Conservation (phyloP, 805 yeast genomes). For the Debaryomyces maramus region DNA sequence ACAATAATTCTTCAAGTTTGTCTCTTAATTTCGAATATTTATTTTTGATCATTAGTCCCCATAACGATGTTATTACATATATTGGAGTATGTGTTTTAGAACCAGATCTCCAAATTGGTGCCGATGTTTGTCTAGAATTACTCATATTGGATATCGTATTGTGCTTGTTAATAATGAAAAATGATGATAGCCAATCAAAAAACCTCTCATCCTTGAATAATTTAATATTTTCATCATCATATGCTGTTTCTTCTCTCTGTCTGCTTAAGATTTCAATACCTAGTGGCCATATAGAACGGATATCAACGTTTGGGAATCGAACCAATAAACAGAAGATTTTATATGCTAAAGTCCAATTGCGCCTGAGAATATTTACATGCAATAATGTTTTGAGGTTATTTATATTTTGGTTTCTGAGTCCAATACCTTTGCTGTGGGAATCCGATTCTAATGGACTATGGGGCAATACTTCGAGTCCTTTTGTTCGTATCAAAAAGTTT, state of each 20-base stretch:
- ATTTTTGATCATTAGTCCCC: slow-evolving; percentile 41
- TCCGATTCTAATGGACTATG: slow-evolving; percentile 8
- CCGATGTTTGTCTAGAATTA: slow-evolving; percentile 13
- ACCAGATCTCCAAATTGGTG: slow-evolving; percentile 43
- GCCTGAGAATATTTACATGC: slow-evolving; percentile 47
- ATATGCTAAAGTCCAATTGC: slow-evolving; percentile 58
- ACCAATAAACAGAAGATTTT: slow-evolving; percentile 50
- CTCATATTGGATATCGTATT: slow-evolving; percentile 9
- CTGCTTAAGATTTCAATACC: slow-evolving; percentile 55
- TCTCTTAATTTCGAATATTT: slow-evolving; percentile 35
- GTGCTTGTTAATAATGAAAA: slow-evolving; percentile 16
- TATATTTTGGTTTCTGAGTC: slow-evolving; percentile 25
- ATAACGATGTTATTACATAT: slow-evolving; percentile 40
- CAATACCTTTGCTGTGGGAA: slow-evolving; percentile 1
- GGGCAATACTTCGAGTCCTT: slow-evolving; percentile 26
- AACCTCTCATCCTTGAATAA: slow-evolving; percentile 29
- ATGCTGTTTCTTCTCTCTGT: slow-evolving; percentile 7
- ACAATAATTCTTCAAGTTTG: slow-evolving; percentile 33
- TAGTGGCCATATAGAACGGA: slow-evolving; percentile 61
- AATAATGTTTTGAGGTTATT: slow-evolving; percentile 44
- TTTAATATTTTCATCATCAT: slow-evolving; percentile 1
- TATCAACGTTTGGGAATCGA: slow-evolving; percentile 50
- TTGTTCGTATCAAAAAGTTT: slow-evolving; percentile 19
- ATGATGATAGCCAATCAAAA: slow-evolving; percentile 38
- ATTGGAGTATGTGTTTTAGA: slow-evolving; percentile 41